Base-by-base conservation (phyloP, 768 basidiomycete species). In the Kwoniella botswanensis region DNA sequence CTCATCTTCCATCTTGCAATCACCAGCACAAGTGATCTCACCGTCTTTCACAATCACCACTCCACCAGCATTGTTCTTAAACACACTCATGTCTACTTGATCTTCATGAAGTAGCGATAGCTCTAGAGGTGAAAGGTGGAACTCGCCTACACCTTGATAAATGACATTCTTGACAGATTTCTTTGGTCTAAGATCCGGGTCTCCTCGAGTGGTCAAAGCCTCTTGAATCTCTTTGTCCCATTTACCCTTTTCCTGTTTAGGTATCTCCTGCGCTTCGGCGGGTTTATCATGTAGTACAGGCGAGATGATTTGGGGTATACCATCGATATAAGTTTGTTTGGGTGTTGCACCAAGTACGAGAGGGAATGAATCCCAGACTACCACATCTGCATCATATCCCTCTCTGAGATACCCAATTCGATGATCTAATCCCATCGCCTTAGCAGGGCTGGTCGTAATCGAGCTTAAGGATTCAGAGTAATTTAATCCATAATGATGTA, bases 281-380 rank as follows among this genome's bases (percentile, higher is more conserved):
- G 90, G 88, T 78, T 95, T 94, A 61, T 83, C 58, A 50, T 86
- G 79, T 18, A 87, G 80, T 22, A 74, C 63, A 12, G 83, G 79
- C 1, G 73, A 58, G 41, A 79, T 74, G 63, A 86, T 74, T 76
- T 95, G 93, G 0, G 90, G 79, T 60, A 94, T 90, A 3, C 93
- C 93, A 76, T 95, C 93, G 70, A 94, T 92, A 84, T 87, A 93
- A 10, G 92, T 91, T 84, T 93, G 92, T 61, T 87, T 86, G 4
- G 92, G 92, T 0, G 92, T 89, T 22, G 92, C 91, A 22, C 91
- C 91, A 12, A 94, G 85, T 0, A 88, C 85, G 17, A 94, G 86
- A 1, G 93, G 93, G 82, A 93, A 92, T 46, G 82, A 81, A 60
- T 85, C 83, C 86, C 85, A 86, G 2, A 92, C 76, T 15, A 93